Base-by-base conservation (phyloP, 257 asterid genomes). In the Marsdenia floribunda region DNA sequence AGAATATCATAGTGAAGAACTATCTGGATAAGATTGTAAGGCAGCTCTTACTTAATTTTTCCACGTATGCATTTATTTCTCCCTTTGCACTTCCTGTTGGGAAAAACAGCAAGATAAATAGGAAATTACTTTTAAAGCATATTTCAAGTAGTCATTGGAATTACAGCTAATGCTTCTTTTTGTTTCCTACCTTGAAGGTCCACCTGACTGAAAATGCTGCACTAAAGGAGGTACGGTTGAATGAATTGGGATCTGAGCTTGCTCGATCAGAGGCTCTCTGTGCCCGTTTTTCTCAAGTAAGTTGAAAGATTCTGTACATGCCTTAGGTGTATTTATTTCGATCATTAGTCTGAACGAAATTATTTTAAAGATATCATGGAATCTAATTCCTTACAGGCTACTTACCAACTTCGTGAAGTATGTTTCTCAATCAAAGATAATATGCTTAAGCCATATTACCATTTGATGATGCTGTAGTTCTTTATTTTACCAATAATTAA, bases 11-110 rank as follows among this genome's bases (percentile, higher is more conserved):
- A 40, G 83, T 88, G 73, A 89, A 92, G 86, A 85, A 88, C 81
- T 92, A 90, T 79, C 92, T 90, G n/a, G 99, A 95, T 67, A 95
- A 95, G 86, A 90, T 92, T 86, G 94, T 94, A 86, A 10, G 90
- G 53, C n/a, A 40, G 37, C 14, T 29, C 46, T 21, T 44, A 71
- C 70, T 42, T 58, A 4, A n/a, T 46, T 42, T 44, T 8, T 7
- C 49, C 49, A 1, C 49, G 38, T 59, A 59, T 59, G 26, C 11
- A 9, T 64, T 29, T 35, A 64, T 13, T 5, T 6, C 18, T 16
- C 38, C 19, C 21, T 64, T 7, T 64, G 5, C 24, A 16, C 10
- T 29, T 64, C 47, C 5, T 64, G 14, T 65, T 37, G 50, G 22
- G 49, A 21, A 16, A 53, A 55, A 50, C 13, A 26, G 73, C 44